Evolutionary conservation across 1,284 basidiomycete species (phyloP).

Genomic region (Cutaneotrichosporon dermatis): DNA sequence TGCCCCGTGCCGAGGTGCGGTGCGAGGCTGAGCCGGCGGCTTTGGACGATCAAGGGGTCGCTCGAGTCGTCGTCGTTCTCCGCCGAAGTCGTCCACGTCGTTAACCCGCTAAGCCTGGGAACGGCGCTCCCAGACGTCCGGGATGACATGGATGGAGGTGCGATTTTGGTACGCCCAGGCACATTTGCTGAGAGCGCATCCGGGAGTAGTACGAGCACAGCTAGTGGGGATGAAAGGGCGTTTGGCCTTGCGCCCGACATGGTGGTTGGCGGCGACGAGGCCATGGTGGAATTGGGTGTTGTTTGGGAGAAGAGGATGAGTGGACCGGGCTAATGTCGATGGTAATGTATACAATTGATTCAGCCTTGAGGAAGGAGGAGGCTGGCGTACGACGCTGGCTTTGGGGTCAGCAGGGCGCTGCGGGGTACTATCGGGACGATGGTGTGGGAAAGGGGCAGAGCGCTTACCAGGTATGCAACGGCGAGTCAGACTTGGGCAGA

Average conservation of each 20-base stretch:
- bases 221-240: conserved; percentile 16
- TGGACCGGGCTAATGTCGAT: too few relatives aligned
- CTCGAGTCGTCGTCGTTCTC: conserved; percentile 5
- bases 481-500: too few relatives aligned
- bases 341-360: too few relatives aligned
- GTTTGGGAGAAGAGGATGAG: neutral
- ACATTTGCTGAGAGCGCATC: conserved; percentile 17
- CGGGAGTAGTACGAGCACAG: conserved; percentile 34
- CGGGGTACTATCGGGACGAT: too few relatives aligned
- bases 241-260: neutral
- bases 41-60: conserved; percentile 13
- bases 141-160: neutral
- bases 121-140: neutral
- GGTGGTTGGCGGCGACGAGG: neutral
- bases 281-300: neutral
- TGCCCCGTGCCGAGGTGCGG: conserved; percentile 34
- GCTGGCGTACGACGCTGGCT: too few relatives aligned
- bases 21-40: conserved; percentile 36
- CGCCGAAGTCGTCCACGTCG: neutral
- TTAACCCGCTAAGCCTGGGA: conserved; percentile 3
- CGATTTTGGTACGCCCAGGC: neutral
- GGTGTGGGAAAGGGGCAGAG: too few relatives aligned
- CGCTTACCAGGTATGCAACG: too few relatives aligned
- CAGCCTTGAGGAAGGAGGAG: too few relatives aligned
- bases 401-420: too few relatives aligned